phyloP scores from a whole-genome alignment of 2,329 filamentous ascomycete species.

The Fonsecaea erecta region DNA sequence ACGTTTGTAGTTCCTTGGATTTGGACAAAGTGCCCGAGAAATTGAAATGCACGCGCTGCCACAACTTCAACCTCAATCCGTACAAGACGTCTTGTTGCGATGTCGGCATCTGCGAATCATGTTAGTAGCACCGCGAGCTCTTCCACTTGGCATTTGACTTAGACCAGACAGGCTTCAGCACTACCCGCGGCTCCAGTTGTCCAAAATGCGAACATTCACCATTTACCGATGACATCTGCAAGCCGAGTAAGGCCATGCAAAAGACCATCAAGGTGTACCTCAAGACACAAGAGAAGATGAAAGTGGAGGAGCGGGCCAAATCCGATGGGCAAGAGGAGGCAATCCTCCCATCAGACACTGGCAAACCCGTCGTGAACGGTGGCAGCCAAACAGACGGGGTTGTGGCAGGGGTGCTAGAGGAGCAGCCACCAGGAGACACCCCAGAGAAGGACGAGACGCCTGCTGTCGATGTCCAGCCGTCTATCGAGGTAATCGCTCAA shows the following conservation, averaged over 20 bases:
- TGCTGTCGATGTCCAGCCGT: conserved; percentile 28
- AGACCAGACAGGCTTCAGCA: conserved; percentile 30
- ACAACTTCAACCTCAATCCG: conserved; percentile 85
- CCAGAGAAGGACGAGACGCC: conserved; percentile 29
- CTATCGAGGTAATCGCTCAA: conserved; percentile 30
- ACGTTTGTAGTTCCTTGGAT: conserved; percentile 66
- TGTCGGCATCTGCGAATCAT: conserved; percentile 87
- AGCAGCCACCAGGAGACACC: conserved; percentile 31
- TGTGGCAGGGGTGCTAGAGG: neutral
- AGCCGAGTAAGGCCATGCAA: conserved; percentile 85
- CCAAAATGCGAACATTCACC: conserved; percentile 93
- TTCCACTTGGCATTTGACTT: conserved; percentile 12
- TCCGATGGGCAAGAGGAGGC: conserved; percentile 39
- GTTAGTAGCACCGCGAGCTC: conserved; percentile 57
- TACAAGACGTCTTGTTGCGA: conserved; percentile 94
- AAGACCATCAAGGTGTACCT: conserved; percentile 91
- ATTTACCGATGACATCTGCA: conserved; percentile 82
- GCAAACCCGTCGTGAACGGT: conserved; percentile 14
- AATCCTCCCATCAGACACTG: conserved; percentile 9
- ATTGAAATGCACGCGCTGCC: conserved; percentile 91
- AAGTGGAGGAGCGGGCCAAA: conserved; percentile 64
- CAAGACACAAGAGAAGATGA: conserved; percentile 88
- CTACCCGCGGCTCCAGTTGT: conserved; percentile 74
- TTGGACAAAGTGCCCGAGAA: conserved; percentile 93
- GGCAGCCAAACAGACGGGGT: conserved; percentile 15